These are phyloP conservation scores for Achlya hypogyna DNA, from an alignment of 352 stramenopile species.

Conservation along the genomic window DNA sequence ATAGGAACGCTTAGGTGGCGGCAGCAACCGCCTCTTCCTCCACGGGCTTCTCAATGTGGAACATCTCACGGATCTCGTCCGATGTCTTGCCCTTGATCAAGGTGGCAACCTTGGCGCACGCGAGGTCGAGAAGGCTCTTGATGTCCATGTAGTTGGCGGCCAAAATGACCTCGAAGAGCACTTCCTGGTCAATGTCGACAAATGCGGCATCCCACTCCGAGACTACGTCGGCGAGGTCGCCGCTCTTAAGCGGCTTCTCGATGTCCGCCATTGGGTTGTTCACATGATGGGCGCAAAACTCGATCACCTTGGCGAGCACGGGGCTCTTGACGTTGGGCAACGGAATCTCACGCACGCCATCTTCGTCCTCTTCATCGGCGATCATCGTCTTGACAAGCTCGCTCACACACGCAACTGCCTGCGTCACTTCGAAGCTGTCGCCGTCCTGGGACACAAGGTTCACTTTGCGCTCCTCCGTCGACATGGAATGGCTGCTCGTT, in stretches of 20 bases:
- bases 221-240: conserved; percentile 45
- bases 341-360: conserved; percentile 93
- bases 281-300: conserved; percentile 94
- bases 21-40: neutral
- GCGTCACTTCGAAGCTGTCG: conserved; percentile 92
- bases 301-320: conserved; percentile 96
- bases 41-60: conserved; percentile 86
- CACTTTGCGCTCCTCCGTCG: too few relatives aligned
- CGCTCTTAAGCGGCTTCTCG: conserved; percentile 85
- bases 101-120: conserved; percentile 3
- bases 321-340: conserved; percentile 96
- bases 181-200: conserved; percentile 86
- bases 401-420: conserved; percentile 92
- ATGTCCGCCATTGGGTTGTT: conserved; percentile 98
- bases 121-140: conserved; percentile 30
- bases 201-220: conserved; percentile 92
- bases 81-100: conserved; percentile 72
- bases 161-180: conserved; percentile 91
- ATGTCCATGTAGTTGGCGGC: conserved; percentile 95
- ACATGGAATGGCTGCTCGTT: too few relatives aligned
- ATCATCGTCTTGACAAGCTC: conserved; percentile 98
- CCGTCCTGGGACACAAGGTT: conserved; percentile 93
- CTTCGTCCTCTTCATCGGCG: conserved; percentile 92
- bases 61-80: conserved; percentile 89
- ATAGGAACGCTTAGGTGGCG: neutral